Evolutionary conservation across 2,329 filamentous ascomycete species (phyloP), one percentile per base, ranked within the genome.

Genomic region (Coniella lustricola): DNA sequence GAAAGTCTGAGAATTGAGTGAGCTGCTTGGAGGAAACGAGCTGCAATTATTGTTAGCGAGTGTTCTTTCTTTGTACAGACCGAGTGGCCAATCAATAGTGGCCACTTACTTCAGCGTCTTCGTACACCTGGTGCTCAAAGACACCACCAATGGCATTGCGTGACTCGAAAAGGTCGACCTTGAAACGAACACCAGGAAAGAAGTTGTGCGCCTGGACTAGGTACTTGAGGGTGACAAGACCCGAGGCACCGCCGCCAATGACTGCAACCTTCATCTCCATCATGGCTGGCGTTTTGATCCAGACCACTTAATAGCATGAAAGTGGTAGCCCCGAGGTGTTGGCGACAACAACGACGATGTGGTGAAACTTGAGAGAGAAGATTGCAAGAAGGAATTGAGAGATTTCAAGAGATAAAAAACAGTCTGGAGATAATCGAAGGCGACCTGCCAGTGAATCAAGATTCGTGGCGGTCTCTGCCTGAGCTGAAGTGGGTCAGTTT

Each of bases 1-100:
- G 63, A 49, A 69, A 69, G 51, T 73, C 69, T 5, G 69, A 73
- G 54, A 73, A 74, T 20, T 64, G 61, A 0, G 70, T 73, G 21
- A 74, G 62, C 40, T 72, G 66, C 51, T 68, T 70, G 14, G 69
- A 72, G 3, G 66, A 70, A 9, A 74, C 69, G 3, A 66, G 56
- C 63, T 66, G 12, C 51, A 31, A 4, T 29, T 20, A 10, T n/a
- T 29, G 25, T 29, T 5, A 5, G 25, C 25, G 25, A 5, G 25
- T 29, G 25, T 5, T 29, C 25, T 5, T 29, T 10, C 25, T 29
- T 29, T 29, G 25, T 29, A 10, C 25, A 29, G 5, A 10, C 25
- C 10, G 25, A 5, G 25, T 29, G 5, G 10, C 25, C 25, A 29
- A 29, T 5, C 5, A 10, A 29, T 10, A 29, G 25, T 5, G 25